Base-by-base conservation (phyloP, 805 yeast species). In the Cyberlindnera xishuangbannaensis region DNA sequence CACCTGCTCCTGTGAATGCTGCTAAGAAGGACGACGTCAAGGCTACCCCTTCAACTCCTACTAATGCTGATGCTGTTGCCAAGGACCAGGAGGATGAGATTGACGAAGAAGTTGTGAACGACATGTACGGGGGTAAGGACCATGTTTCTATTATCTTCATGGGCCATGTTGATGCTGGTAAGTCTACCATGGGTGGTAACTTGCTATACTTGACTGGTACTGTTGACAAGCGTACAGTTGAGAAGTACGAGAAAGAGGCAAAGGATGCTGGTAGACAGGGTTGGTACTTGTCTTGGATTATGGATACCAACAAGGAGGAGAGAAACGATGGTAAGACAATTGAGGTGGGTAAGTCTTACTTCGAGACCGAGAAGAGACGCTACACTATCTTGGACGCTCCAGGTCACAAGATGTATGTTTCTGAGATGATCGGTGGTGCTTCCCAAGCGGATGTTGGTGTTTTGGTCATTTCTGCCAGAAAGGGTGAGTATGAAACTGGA, bases 131-230 rank as follows among this genome's bases (percentile, higher is more conserved):
- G 45, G 95, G 95, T 54, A 92, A 92, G 62, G 98, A 90, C 59
- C 98, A 92, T 65, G 75, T 92, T 58, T 88, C 97, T 14, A 82
- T 92, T 50, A 86, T 92, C 49, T 92, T 92, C 65, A 92, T 92
- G 97, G 99, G 99, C 51, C 99, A 92, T 58, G 99, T 92, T 48
- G 98, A 92, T 72, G 98, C 98, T 22, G 98, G 99, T 59, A 92
- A 92, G 64, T 86, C 96, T 33, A 92, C 99, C 40, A 90, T 92
- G 95, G 98, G 98, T 60, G 99, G 99, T 66, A 92, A 92, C 64
- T 69, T 92, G 49, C 73, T 92, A 45, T 90, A 71, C 57, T 69
- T 92, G 55, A 90, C 97, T 15, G 97, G 97, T 41, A 85, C 97
- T 30, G 98, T 92, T 41, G 98, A 92, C 64, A 92, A 92, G 72